A percentile compares a stretch with the other conserved stretches of the same genome.
These are phyloP conservation scores for Dissophora globulifera DNA, from an alignment of 192 early-diverging fungal genomes.

Conservation along the genomic window DNA sequence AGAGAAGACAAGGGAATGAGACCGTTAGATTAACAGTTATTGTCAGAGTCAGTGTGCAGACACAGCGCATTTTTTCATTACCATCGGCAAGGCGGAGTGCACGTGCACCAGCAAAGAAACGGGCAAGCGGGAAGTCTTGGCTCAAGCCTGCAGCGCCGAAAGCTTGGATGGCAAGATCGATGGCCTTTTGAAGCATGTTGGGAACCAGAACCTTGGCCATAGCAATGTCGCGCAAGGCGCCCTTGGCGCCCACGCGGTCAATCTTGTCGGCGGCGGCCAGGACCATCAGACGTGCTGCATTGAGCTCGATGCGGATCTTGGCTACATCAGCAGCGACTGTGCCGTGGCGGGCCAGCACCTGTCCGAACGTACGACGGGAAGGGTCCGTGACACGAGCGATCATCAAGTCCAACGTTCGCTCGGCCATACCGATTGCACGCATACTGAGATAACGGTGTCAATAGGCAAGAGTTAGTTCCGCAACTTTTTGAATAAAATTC, in stretches of 20 bases:
- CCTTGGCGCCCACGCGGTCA: constrained; percentile 88
- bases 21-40: too few species aligned
- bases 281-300: constrained; percentile 93
- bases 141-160: constrained; percentile 92
- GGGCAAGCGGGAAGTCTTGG: constrained; percentile 85
- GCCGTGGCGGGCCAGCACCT: constrained; percentile 84
- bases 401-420: constrained; percentile 91
- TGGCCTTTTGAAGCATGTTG: constrained; percentile 73
- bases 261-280: constrained; percentile 92
- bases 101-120: constrained; percentile 82
- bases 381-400: constrained; percentile 83
- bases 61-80: not conserved
- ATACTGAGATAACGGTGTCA: too few species aligned
- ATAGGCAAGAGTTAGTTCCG: too few species aligned
- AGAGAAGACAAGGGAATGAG: not conserved
- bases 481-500: too few species aligned
- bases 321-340: constrained; percentile 86
- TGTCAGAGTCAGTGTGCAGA: too few species aligned
- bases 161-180: constrained; percentile 95
- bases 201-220: constrained; percentile 97
- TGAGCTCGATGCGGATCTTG: constrained; percentile 88
- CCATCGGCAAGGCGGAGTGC: constrained; percentile 94
- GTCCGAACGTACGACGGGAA: constrained; percentile 87
- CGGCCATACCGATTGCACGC: constrained; percentile 93
- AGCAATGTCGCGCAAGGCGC: constrained; percentile 92